A percentile compares a stretch with the other conserved stretches of the same genome.
These are phyloP conservation scores for Sclerospora graminicola DNA, from an alignment of 352 stramenopile species.

Conservation along the genomic window DNA sequence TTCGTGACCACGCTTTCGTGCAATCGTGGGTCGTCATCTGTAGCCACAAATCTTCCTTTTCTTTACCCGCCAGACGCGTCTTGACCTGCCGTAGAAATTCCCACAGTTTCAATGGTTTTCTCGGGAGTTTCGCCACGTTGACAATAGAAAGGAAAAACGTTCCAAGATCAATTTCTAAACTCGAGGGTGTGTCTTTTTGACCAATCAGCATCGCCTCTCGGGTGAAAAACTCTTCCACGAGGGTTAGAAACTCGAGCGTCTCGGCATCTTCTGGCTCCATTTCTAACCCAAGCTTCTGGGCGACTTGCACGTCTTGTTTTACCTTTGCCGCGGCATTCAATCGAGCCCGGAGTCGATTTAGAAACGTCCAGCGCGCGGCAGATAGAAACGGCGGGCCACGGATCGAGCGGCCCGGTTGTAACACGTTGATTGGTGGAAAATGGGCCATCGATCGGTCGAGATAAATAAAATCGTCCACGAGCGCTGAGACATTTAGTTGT, in stretches of 20 bases:
- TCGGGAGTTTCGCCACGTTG: slow-evolving; percentile 31
- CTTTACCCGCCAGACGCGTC: slow-evolving; percentile 14
- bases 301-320: slow-evolving; percentile 50
- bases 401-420: slow-evolving; percentile 48
- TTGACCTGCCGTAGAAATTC: slow-evolving; percentile 35
- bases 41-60: slow-evolving; percentile 42
- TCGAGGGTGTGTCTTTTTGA: slow-evolving; percentile 11
- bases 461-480: slow-evolving; percentile 61
- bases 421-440: slow-evolving; percentile 64
- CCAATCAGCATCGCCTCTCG: slow-evolving; percentile 21
- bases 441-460: slow-evolving; percentile 38
- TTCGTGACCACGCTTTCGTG: slow-evolving; percentile 42
- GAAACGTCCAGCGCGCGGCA: slow-evolving; percentile 55
- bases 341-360: slow-evolving; percentile 42
- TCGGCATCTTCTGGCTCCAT: slow-evolving; percentile 63
- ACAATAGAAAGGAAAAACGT: slow-evolving; percentile 50
- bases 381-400: slow-evolving; percentile 69
- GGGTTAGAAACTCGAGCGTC: slow-evolving; percentile 50
- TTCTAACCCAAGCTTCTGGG: slow-evolving; percentile 59
- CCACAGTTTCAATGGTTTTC: slow-evolving; percentile 28
- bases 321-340: slow-evolving; percentile 52
- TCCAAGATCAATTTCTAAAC: slow-evolving; percentile 37
- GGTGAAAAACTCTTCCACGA: slow-evolving; percentile 71
- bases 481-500: slow-evolving; percentile 49
- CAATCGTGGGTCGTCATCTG: slow-evolving; percentile 36